phyloP scores from a whole-genome alignment of 2,329 filamentous ascomycete genomes.

The Aspergillus viridinutans region DNA sequence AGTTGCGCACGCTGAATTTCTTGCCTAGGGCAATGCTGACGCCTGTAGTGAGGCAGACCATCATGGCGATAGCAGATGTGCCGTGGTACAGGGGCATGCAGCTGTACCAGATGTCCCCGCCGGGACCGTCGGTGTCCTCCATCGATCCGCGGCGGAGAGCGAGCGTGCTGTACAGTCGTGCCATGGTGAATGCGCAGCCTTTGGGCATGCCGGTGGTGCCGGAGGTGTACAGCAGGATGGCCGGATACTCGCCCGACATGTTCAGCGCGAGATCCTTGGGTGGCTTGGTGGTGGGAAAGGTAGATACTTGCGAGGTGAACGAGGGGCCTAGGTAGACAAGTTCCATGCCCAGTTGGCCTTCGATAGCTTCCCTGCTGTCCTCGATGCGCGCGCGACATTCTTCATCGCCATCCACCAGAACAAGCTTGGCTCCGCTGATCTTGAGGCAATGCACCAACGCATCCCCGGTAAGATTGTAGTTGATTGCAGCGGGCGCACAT shows the following conservation, averaged over 20 bases:
- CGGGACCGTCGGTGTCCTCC: conserved; percentile 23
- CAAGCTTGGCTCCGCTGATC: conserved; percentile 52
- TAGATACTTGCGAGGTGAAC: conserved; percentile 46
- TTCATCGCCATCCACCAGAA: conserved; percentile 57
- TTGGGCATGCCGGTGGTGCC: conserved; percentile 75
- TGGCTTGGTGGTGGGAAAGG: conserved; percentile 49
- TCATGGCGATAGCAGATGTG: conserved; percentile 60
- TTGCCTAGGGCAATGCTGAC: conserved; percentile 39
- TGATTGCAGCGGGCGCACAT: conserved; percentile 66
- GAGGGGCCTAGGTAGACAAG: conserved; percentile 51
- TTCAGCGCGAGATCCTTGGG: conserved; percentile 53
- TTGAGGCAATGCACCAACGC: conserved; percentile 63
- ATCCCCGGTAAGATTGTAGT: conserved; percentile 62
- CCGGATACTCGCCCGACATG: conserved; percentile 52
- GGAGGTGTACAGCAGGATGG: conserved; percentile 68
- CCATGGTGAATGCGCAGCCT: conserved; percentile 58
- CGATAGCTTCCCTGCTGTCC: conserved; percentile 45
- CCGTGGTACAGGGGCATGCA: conserved; percentile 78
- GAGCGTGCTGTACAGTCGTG: conserved; percentile 41
- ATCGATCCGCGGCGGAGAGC: conserved; percentile 31
- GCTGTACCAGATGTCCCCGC: conserved; percentile 63
- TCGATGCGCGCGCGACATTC: conserved; percentile 56
- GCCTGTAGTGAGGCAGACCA: conserved; percentile 53
- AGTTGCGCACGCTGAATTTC: conserved; percentile 62
- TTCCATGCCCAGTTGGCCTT: conserved; percentile 55